Base-by-base conservation (phyloP, 73 alveolate species). In the Durusdinium trenchii region DNA sequence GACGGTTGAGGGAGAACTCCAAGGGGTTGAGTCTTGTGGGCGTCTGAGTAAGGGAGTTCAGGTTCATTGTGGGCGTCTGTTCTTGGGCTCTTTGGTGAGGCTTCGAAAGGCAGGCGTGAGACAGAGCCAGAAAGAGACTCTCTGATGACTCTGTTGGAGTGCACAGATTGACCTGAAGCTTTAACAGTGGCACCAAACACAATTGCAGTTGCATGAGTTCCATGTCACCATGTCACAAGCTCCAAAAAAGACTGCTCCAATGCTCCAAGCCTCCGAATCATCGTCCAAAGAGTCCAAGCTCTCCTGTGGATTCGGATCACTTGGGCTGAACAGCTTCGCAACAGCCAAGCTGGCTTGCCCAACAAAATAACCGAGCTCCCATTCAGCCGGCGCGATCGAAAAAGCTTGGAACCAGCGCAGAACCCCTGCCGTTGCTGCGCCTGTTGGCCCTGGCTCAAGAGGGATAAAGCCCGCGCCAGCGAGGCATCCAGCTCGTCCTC, bases 201-300 rank as follows among this genome's bases (percentile, higher is more conserved):
- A n/a, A n/a, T n/a, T n/a, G n/a, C n/a, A n/a, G n/a, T n/a, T n/a
- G n/a, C n/a, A n/a, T n/a, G n/a, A n/a, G n/a, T n/a, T n/a, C n/a
- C n/a, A n/a, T n/a, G n/a, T n/a, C n/a, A n/a, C n/a, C n/a, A n/a
- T n/a, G n/a, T n/a, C n/a, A n/a, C n/a, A n/a, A n/a, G n/a, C n/a
- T n/a, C n/a, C n/a, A n/a, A n/a, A n/a, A n/a, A n/a, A n/a, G n/a
- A n/a, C n/a, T n/a, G n/a, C n/a, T n/a, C n/a, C n/a, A n/a, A n/a
- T n/a, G n/a, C n/a, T n/a, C n/a, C n/a, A n/a, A n/a, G n/a, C n/a
- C n/a, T n/a, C n/a, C 81, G 35, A 9, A n/a, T 73, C 62, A 23
- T 40, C 60, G 61, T 79, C 90, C 90, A 79, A 26, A 67, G 90
- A 79, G 26, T 81, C 91, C 91, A 81, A n/a, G 69, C 71, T 75